Evolutionary conservation across 257 asterid species (phyloP), one percentile per base, ranked within the genome.

Genomic region (Agastache rugosa): DNA sequence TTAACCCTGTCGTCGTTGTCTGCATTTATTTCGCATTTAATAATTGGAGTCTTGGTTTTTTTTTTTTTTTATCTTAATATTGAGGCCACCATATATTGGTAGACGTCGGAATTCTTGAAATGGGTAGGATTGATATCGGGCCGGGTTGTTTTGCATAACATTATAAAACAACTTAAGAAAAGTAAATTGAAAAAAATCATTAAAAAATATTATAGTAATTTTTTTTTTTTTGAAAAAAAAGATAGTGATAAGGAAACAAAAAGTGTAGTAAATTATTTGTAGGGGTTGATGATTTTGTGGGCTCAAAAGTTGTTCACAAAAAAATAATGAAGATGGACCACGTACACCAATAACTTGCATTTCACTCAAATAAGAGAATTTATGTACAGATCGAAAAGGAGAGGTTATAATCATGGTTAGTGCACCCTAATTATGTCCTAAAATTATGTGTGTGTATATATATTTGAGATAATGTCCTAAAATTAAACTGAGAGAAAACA

Each of bases 361-460:
- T 80, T 83, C 41, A 83, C 85, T 75, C 80, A 84, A 80, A 53
- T 82, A 75, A 60, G 34, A 61, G 76, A 75, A 72, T 71, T 65
- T 37, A 29, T 71, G 75, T 71, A 29, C 53, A 5, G 69, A 31
- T 11, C 50, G 12, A 47, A 17, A 44, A 20, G 14, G 22, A 51
- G 42, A 19, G 11, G 50, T 10, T 12, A 27, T 12, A 23, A 76
- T 58, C 22, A 69, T 76, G 79, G 70, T 79, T 35, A 77, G 39
- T 63, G 72, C 72, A 48, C 63, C 65, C 47, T 79, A 76, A 79
- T 78, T 75, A 10, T 23, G 79, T 59, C 74, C 41, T 1, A 54
- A 35, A 59, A 54, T 54, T 45, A 8, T 1, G 2, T 9, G 8
- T 1, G 44, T 8, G 1, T 8, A 1, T 8, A n/a, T 8, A 39